Base-by-base conservation (phyloP, 192 early-diverging fungal genomes). In the Podila minutissima region DNA sequence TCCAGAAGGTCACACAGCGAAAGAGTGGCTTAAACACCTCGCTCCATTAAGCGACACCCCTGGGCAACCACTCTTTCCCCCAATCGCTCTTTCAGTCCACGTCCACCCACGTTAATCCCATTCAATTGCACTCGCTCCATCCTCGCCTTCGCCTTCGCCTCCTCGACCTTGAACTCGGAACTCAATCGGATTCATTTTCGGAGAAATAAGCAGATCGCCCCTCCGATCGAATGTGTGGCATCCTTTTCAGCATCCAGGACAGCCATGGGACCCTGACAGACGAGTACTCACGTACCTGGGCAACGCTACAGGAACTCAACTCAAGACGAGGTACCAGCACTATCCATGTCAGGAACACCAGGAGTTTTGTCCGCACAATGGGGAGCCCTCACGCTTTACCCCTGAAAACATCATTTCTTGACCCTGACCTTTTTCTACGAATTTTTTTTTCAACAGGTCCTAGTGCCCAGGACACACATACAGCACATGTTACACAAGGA, bases 181-280 rank as follows among this genome's bases (percentile, higher is more conserved):
- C 26, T 49, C 29, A 29, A 13, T 46, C 15, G 41, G 41, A 55
- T 55, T 55, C 53, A 55, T 55, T 55, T n/a, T 55, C 53, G 24
- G 22, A 38, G 33, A 64, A 33, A 28, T 4, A 62, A 9, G 9
- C 35, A 11, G 20, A 62, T 29, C 7, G 2, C 5, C 35, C 41
- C 41, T 46, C 58, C 38, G 55, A 17, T 55, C 53, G 53, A 55
- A 90, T 90, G 89, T 90, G 89, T 58, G 89, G 89, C 63, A 88
- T 90, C 67, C 69, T 87, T n/a, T 87, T 90, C 64, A 65, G 76
- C 48, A 75, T 90, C 22, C 64, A 53, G 13, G 20, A 58, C 28
- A 33, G 63, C 12, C 48, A 59, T 53, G 65, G 55, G 20, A 38
- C 49, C 17, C 51, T 26, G 35, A 58, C 66, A 28, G 46, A 65